Conservation (phyloP, 768 basidiomycete genomes). For the Xerocomus spinulosus region DNA sequence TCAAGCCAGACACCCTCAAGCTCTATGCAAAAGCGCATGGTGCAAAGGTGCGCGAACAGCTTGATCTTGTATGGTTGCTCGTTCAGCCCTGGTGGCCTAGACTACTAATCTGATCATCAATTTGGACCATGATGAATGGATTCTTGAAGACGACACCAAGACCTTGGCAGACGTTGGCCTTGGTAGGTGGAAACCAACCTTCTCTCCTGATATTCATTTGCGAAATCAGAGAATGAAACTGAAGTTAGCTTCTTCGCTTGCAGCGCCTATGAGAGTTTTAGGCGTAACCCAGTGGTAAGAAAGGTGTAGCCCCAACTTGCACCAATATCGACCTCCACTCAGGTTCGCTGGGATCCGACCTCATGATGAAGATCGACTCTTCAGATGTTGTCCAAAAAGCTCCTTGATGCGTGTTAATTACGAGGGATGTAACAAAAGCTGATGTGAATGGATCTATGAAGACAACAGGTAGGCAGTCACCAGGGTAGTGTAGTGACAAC, state of each 20-base stretch:
- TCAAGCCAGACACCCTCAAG: constrained; percentile 78
- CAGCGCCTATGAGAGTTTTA: constrained; percentile 74
- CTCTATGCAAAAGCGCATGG: constrained; percentile 94
- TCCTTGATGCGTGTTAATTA: constrained; percentile 27
- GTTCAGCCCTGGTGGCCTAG: constrained; percentile 36
- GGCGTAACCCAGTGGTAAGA: constrained; percentile 73
- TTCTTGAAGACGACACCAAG: constrained; percentile 63
- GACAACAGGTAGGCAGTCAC: constrained; percentile 15
- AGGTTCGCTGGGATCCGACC: constrained; percentile 29
- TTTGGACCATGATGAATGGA: constrained; percentile 93
- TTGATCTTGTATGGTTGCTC: not conserved
- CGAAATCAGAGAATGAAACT: constrained; percentile 79
- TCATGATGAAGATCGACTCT: constrained; percentile 4
- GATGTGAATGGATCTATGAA: constrained; percentile 29
- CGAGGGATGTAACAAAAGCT: constrained; percentile 26
- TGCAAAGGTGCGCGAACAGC: constrained; percentile 58
- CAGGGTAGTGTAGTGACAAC: constrained; percentile 18
- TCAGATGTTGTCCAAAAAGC: not conserved
- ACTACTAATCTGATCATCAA: constrained; percentile 98
- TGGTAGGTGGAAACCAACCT: constrained; percentile 49
- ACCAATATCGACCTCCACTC: not conserved
- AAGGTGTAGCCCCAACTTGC: no score
- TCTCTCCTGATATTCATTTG: not conserved
- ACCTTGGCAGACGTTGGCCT: constrained; percentile 69
- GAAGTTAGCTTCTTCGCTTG: constrained; percentile 91